Conservation (phyloP, 2,329 filamentous ascomycete genomes). For the Alternaria novae-zelandiae region DNA sequence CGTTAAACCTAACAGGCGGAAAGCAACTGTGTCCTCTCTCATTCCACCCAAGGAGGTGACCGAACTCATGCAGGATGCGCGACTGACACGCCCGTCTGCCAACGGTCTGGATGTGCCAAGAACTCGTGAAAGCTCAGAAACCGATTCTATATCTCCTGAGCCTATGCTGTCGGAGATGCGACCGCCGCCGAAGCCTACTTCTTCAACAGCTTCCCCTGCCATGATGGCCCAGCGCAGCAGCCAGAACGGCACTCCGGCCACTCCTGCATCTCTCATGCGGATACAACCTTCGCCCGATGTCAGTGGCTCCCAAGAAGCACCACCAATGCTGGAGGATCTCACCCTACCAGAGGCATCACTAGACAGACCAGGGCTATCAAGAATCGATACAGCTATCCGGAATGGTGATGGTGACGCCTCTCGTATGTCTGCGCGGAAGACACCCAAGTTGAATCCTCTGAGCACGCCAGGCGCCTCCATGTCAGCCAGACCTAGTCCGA, state of each 20-base stretch:
- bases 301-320: conserved; percentile 26
- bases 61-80: conserved; percentile 49
- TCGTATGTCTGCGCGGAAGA: conserved; percentile 68
- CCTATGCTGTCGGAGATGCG: conserved; percentile 59
- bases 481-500: conserved; percentile 55
- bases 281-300: conserved; percentile 49
- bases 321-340: conserved; percentile 63
- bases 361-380: conserved; percentile 56
- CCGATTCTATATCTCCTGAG: conserved; percentile 59
- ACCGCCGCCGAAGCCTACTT: conserved; percentile 68
- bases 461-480: conserved; percentile 52
- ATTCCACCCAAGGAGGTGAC: conserved; percentile 56
- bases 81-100: conserved; percentile 29
- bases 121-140: conserved; percentile 51
- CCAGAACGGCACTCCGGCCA: conserved; percentile 59
- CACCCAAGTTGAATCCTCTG: conserved; percentile 68
- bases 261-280: conserved; percentile 84
- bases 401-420: conserved; percentile 62
- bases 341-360: conserved; percentile 73
- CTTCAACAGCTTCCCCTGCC: conserved; percentile 71
- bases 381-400: conserved; percentile 58
- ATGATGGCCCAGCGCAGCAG: conserved; percentile 58
- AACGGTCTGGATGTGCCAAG: conserved; percentile 29
- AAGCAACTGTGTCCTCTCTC: conserved; percentile 51
- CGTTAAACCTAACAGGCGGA: conserved; percentile 65